These are phyloP conservation scores for Trametopsis cervina DNA, from an alignment of 768 basidiomycete genomes.

Conservation along the genomic window DNA sequence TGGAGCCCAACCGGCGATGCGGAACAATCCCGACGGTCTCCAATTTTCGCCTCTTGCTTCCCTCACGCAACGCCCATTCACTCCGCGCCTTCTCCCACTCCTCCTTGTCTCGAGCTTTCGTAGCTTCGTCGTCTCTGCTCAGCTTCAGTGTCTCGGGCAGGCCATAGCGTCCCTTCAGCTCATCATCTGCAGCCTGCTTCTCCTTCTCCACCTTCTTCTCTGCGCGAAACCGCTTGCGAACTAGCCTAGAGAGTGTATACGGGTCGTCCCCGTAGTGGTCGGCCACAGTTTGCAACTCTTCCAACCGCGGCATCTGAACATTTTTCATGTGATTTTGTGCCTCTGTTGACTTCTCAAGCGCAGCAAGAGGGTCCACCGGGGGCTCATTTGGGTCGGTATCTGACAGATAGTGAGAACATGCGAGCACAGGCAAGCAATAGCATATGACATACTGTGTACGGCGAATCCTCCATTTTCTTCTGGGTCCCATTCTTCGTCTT, in stretches of 20 bases:
- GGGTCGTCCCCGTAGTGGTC: constrained; percentile 83
- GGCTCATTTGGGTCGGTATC: constrained; percentile 63
- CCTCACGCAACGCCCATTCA: constrained; percentile 37
- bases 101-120: constrained; percentile 51
- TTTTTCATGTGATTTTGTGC: constrained; percentile 66
- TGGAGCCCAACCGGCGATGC: neutral
- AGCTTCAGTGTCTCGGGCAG: constrained; percentile 64
- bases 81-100: constrained; percentile 52
- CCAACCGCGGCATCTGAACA: constrained; percentile 74
- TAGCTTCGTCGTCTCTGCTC: constrained; percentile 56
- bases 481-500: constrained; percentile 96
- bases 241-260: constrained; percentile 66
- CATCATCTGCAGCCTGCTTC: constrained; percentile 63
- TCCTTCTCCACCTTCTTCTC: constrained; percentile 77
- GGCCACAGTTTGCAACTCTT: constrained; percentile 69
- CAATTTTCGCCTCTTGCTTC: constrained; percentile 40
- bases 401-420: constrained; percentile 20
- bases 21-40: constrained; percentile 14
- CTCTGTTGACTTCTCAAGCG: constrained; percentile 83
- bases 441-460: constrained; percentile 56
- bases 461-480: constrained; percentile 94
- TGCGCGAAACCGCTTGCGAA: constrained; percentile 77
- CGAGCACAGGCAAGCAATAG: neutral
- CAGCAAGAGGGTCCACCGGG: constrained; percentile 78
- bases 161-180: constrained; percentile 68